A percentile compares a stretch with the other conserved stretches of the same genome.
These are phyloP conservation scores for Saccharomyces uvarum DNA, from an alignment of 1,139 yeast species.

Conservation along the genomic window DNA sequence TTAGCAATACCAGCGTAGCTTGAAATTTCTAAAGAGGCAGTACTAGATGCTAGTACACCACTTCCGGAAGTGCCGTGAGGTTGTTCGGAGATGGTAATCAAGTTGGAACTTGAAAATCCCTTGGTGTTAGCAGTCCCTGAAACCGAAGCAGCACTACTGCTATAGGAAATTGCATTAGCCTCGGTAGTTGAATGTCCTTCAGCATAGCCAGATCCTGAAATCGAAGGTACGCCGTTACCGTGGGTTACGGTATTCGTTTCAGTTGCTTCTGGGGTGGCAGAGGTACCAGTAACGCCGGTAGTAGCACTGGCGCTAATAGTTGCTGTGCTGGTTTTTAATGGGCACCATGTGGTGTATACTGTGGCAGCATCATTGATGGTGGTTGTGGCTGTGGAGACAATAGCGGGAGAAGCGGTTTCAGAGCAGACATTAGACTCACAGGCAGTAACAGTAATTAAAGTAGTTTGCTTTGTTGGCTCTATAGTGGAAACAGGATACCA, in stretches of 20 bases:
- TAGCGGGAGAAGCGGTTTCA: slow-evolving; percentile 15
- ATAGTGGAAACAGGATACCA: not conserved
- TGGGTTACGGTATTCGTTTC: not conserved
- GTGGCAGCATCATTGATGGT: slow-evolving; percentile 23
- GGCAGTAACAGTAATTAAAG: slow-evolving; percentile 42
- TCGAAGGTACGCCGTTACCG: not conserved
- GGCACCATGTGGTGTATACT: slow-evolving; percentile 28
- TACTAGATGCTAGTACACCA: not conserved
- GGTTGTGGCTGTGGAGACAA: slow-evolving; percentile 7
- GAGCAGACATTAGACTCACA: slow-evolving; percentile 32
- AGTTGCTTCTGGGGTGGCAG: not conserved
- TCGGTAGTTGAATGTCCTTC: not conserved
- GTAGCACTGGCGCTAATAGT: not conserved
- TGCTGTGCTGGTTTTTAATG: slow-evolving; percentile 15
- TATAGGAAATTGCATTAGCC: not conserved
- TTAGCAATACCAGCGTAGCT: not conserved
- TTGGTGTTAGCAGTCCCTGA: not conserved
- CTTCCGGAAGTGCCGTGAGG: not conserved
- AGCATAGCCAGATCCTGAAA: not conserved
- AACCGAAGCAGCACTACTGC: not conserved
- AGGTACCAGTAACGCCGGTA: not conserved
- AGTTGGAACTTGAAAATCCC: not conserved
- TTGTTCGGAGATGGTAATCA: not conserved
- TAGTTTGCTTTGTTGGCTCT: slow-evolving; percentile 17
- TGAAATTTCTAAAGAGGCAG: not conserved